A percentile compares a stretch with the other conserved stretches of the same genome.
These are phyloP conservation scores for Komagataella kurtzmanii DNA, from an alignment of 805 yeast genomes.

Conservation along the genomic window DNA sequence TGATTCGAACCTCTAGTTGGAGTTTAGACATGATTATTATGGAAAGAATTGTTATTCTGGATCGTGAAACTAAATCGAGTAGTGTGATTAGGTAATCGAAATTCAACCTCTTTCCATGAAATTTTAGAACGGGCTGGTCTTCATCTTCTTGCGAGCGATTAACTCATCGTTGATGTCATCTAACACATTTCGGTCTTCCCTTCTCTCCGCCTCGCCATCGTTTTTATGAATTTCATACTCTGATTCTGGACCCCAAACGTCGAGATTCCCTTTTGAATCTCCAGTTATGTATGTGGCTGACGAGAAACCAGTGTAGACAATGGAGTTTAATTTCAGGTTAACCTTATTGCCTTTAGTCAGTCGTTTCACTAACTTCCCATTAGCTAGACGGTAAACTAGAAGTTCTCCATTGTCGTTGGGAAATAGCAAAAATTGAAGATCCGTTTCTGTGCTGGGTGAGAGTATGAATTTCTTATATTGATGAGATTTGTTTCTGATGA, in stretches of 20 bases:
- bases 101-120: not conserved
- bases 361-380: constrained; percentile 51
- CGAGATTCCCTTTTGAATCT: constrained; percentile 52
- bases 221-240: not conserved
- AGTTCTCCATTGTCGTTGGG: constrained; percentile 73
- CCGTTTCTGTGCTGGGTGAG: constrained; percentile 37
- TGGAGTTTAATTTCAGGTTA: constrained; percentile 31
- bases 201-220: not conserved
- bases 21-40: not conserved
- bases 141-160: not conserved
- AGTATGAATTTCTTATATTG: constrained; percentile 46
- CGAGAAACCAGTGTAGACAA: constrained; percentile 33
- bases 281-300: constrained; percentile 41
- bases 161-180: not conserved
- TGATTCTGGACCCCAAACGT: constrained; percentile 37
- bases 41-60: not conserved
- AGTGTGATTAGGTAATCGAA: not conserved
- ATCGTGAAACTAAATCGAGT: not conserved
- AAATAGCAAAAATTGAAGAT: constrained; percentile 43
- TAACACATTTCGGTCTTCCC: not conserved
- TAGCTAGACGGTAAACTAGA: constrained; percentile 38
- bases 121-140: not conserved
- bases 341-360: constrained; percentile 30
- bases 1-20: not conserved
- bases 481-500: constrained; percentile 48